Percentiles rank a stretch among this genome's conserved stretches.
These are phyloP conservation scores for Phytophthora tentaculata DNA, from an alignment of 352 stramenopile species.

Conservation along the genomic window DNA sequence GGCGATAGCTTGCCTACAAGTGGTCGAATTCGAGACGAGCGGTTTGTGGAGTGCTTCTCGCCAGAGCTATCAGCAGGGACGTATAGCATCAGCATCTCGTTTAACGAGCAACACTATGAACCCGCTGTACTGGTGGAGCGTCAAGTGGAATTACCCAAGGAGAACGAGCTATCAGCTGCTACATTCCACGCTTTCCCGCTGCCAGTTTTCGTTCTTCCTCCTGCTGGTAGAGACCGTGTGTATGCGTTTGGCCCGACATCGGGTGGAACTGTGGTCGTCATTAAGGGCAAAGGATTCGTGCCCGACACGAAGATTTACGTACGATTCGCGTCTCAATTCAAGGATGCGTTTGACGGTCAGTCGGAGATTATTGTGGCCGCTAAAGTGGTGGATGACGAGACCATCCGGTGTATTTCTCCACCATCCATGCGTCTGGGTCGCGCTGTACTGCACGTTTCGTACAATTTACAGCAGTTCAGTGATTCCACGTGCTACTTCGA, in stretches of 20 bases:
- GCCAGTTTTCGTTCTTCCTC: slow-evolving; percentile 59
- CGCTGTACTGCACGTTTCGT: slow-evolving; percentile 61
- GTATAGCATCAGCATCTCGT: slow-evolving; percentile 61
- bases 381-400: slow-evolving; percentile 54
- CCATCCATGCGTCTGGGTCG: slow-evolving; percentile 39
- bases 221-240: slow-evolving; percentile 42
- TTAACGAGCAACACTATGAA: slow-evolving; percentile 78
- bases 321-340: slow-evolving; percentile 55
- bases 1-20: slow-evolving; percentile 37
- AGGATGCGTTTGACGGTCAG: slow-evolving; percentile 38
- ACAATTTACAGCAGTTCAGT: slow-evolving; percentile 79
- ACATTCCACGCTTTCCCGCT: slow-evolving; percentile 63
- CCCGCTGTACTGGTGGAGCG: slow-evolving; percentile 15
- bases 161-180: slow-evolving; percentile 17
- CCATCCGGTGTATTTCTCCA: slow-evolving; percentile 60
- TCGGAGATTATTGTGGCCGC: slow-evolving; percentile 58
- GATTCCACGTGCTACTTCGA: slow-evolving; percentile 74
- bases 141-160: not conserved
- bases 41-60: slow-evolving; percentile 72
- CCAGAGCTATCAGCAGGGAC: slow-evolving; percentile 51
- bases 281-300: slow-evolving; percentile 70
- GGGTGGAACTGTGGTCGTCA: slow-evolving; percentile 54
- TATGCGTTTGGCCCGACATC: slow-evolving; percentile 58
- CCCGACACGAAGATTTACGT: slow-evolving; percentile 69
- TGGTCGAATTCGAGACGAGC: slow-evolving; percentile 44